Evolutionary conservation across 345 rosid genomes (phyloP).

Genomic region (Noccaea caerulescens): DNA sequence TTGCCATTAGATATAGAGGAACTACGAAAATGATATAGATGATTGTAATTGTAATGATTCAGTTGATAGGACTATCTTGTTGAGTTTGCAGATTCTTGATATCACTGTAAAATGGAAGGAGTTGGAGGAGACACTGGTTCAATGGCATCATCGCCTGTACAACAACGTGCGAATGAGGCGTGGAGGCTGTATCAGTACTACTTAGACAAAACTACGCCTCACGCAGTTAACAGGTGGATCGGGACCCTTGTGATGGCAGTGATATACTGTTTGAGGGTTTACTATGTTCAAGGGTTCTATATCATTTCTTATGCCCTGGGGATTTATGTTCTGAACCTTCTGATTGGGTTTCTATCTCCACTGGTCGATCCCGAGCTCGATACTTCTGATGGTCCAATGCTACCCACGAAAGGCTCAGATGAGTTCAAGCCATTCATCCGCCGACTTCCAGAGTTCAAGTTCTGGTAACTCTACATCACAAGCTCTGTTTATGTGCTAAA

Average conservation of each 20-base stretch:
- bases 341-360: conserved; percentile 88
- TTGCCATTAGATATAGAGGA: too few relatives aligned
- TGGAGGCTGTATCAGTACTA: conserved; percentile 80
- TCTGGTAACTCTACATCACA: conserved; percentile 58
- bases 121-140: conserved; percentile 59
- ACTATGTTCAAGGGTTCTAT: conserved; percentile 75
- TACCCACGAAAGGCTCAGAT: conserved; percentile 89
- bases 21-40: too few relatives aligned
- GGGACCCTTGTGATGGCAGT: conserved; percentile 57
- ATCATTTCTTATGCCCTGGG: conserved; percentile 82
- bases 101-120: conserved; percentile 63
- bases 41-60: too few relatives aligned
- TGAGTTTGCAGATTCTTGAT: conserved; percentile 45
- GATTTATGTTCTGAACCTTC: conserved; percentile 73
- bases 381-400: conserved; percentile 61
- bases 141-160: conserved; percentile 61
- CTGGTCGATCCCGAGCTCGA: conserved; percentile 84
- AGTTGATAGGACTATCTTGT: conserved; percentile 20
- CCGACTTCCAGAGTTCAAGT: conserved; percentile 91
- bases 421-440: conserved; percentile 95
- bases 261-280: conserved; percentile 67
- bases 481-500: background rate
- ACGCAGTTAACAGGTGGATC: conserved; percentile 69
- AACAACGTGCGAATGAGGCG: conserved; percentile 60
- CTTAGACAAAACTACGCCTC: conserved; percentile 84